Percentiles rank a stretch among this genome's conserved stretches.
Evolutionary conservation across 1,139 yeast species (phyloP).

Genomic region (Nematodospora anomalae): DNA sequence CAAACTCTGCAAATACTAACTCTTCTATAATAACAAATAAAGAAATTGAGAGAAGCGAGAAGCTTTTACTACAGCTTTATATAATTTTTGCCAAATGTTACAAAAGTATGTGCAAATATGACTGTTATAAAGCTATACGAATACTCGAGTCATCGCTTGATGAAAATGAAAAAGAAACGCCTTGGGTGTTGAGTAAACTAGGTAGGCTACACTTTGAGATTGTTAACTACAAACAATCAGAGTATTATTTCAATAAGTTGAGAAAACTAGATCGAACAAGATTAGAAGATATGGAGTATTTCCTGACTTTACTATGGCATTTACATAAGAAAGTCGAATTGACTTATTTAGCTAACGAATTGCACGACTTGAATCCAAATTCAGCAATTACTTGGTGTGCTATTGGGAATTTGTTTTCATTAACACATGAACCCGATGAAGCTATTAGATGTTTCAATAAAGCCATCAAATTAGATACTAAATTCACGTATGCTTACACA

Average conservation of each 20-base stretch:
- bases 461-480: conserved; percentile 69
- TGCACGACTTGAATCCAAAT: conserved; percentile 62
- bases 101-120: conserved; percentile 65
- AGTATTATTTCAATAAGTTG: conserved; percentile 58
- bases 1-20: conserved; percentile 7
- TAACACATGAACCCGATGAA: conserved; percentile 83
- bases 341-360: conserved; percentile 78
- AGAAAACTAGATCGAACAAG: conserved; percentile 78
- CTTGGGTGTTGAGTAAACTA: conserved; percentile 80
- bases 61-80: conserved; percentile 52
- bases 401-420: conserved; percentile 83
- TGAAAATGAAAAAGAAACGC: conserved; percentile 65
- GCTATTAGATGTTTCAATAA: conserved; percentile 86
- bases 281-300: conserved; percentile 85
- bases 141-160: conserved; percentile 59
- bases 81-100: conserved; percentile 63
- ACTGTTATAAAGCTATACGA: conserved; percentile 79
- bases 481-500: conserved; percentile 85
- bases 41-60: conserved; percentile 44
- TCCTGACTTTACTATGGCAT: conserved; percentile 92
- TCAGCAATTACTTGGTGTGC: conserved; percentile 91
- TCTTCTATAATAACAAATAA: conserved; percentile 19
- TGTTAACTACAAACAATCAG: conserved; percentile 80
- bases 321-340: conserved; percentile 79
- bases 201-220: conserved; percentile 87